Percentiles rank a stretch among this genome's conserved stretches.
phyloP scores from a whole-genome alignment of 768 basidiomycete genomes.

The Phanerochaete carnosa region DNA sequence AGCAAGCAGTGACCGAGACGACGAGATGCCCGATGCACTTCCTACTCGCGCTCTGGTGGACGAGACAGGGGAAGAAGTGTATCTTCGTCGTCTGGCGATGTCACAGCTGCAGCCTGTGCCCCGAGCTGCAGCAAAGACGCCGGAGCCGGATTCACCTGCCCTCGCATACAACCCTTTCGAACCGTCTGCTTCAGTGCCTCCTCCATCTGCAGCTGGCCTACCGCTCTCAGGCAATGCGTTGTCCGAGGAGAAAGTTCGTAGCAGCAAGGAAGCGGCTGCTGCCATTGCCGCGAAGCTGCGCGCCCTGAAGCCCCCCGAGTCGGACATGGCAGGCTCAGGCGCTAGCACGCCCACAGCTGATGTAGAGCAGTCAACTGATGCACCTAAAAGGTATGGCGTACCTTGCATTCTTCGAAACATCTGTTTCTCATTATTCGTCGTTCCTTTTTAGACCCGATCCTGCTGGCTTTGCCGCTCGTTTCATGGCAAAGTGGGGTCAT shows the following conservation, averaged over 20 bases:
- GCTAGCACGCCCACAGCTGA: slow-evolving; percentile 19
- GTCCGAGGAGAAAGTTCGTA: slow-evolving; percentile 58
- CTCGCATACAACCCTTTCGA: slow-evolving; percentile 72
- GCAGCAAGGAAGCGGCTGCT: slow-evolving; percentile 62
- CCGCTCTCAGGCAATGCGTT: slow-evolving; percentile 32
- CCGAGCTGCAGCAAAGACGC: slow-evolving; percentile 21
- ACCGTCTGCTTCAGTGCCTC: slow-evolving; percentile 51
- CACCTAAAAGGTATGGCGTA: slow-evolving; percentile 15
- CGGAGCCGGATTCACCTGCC: slow-evolving; percentile 47
- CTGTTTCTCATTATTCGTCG: background rate
- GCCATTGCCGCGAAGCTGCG: slow-evolving; percentile 76
- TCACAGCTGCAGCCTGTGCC: slow-evolving; percentile 34
- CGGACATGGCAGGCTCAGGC: slow-evolving; percentile 25
- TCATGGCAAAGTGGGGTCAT: slow-evolving; percentile 98
- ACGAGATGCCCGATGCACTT: background rate
- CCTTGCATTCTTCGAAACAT: background rate
- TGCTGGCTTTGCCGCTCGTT: slow-evolving; percentile 73
- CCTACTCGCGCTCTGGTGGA: slow-evolving; percentile 14
- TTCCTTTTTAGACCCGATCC: slow-evolving; percentile 52
- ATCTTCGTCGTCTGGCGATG: slow-evolving; percentile 60
- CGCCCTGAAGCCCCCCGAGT: slow-evolving; percentile 43
- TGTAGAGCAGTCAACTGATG: slow-evolving; percentile 27
- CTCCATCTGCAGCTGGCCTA: slow-evolving; percentile 47
- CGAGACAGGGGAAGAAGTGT: slow-evolving; percentile 67
- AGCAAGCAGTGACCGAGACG: background rate